Evolutionary conservation across 139 green algal genomes (phyloP).

Genomic region (Closterium sp.): DNA sequence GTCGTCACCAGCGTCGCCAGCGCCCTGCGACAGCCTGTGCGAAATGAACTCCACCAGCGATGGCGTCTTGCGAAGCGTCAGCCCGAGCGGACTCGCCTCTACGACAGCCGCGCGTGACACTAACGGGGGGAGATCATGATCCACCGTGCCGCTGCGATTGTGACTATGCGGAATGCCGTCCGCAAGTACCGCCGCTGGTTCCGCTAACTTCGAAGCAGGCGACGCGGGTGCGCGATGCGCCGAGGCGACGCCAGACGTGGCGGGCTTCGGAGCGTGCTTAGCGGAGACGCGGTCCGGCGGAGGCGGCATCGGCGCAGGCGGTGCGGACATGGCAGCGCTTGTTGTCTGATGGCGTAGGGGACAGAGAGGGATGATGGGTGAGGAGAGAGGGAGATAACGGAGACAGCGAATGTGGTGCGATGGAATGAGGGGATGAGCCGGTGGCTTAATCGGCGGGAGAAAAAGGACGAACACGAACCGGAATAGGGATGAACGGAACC

Average conservation of each 20-base stretch:
- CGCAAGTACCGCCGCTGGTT: neutral
- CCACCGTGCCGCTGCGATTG: neutral
- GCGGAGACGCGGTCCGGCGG: neutral
- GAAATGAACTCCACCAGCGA: conserved; percentile 44
- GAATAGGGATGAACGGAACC: no score
- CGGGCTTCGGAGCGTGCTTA: neutral
- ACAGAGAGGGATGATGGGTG: neutral
- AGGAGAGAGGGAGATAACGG: neutral
- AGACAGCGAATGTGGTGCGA: no score
- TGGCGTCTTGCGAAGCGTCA: conserved; percentile 42
- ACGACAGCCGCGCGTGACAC: neutral
- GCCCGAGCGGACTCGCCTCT: conserved; percentile 30
- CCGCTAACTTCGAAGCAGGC: neutral
- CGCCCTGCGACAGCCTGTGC: conserved; percentile 16
- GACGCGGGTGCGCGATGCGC: neutral
- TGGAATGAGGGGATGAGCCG: no score
- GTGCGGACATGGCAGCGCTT: no score
- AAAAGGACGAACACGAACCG: no score
- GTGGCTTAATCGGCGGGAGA: no score
- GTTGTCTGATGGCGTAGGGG: no score
- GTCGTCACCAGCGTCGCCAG: neutral
- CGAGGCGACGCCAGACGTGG: neutral
- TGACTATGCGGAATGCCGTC: neutral
- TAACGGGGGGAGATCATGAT: neutral
- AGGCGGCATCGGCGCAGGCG: neutral